A percentile compares a stretch with the other conserved stretches of the same genome.
These are phyloP conservation scores for Vitis vinifera DNA, from an alignment of 164 flowering plant species.

Conservation along the genomic window ASM3070453v1 NC_081813.1:11753001-11753500, in stretches of 20 bases:
- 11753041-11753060: too few relatives aligned
- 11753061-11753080: too few relatives aligned
- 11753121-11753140: too few relatives aligned
- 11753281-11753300: slow-evolving; percentile 23
- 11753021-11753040: too few relatives aligned
- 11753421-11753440: neutral
- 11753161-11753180: neutral
- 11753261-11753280: slow-evolving; percentile 75
- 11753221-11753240: slow-evolving; percentile 42
- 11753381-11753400: neutral
- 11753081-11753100: too few relatives aligned
- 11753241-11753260: slow-evolving; percentile 66
- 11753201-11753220: slow-evolving; percentile 54
- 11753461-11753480: too few relatives aligned
- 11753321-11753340: slow-evolving; percentile 5
- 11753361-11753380: neutral
- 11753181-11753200: neutral
- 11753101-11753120: too few relatives aligned
- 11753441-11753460: too few relatives aligned
- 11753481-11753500: too few relatives aligned
- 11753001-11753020: too few relatives aligned
- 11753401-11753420: neutral
- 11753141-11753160: too few relatives aligned
- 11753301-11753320: too few relatives aligned
- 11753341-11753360: slow-evolving; percentile 21